Conservation (phyloP, 1,139 yeast genomes). For the Kodamaea sp. region DNA sequence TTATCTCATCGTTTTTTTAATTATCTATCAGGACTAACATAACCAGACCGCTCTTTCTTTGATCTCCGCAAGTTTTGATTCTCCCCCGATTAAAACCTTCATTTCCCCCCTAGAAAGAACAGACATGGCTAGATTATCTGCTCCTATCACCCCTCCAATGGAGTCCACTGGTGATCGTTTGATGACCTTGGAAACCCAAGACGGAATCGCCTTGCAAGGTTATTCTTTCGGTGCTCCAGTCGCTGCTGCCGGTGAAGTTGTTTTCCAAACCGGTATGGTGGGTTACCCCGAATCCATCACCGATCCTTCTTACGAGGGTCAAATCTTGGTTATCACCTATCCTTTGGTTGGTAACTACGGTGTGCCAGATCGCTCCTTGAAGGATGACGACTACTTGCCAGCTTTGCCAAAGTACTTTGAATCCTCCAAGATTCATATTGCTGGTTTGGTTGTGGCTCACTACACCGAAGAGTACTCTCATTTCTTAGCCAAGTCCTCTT, state of each 20-base stretch:
- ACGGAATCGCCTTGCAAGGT: slow-evolving; percentile 89
- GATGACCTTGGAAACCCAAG: slow-evolving; percentile 89
- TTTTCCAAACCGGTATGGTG: slow-evolving; percentile 99
- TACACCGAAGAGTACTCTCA: slow-evolving; percentile 97
- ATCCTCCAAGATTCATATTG: slow-evolving; percentile 86
- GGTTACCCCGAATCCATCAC: slow-evolving; percentile 99
- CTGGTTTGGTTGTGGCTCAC: slow-evolving; percentile 96
- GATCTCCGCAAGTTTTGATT: slow-evolving; percentile 3
- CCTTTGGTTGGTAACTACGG: slow-evolving; percentile 99
- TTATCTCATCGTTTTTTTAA: too few species aligned
- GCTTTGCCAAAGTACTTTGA: slow-evolving; percentile 90
- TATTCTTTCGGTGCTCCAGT: slow-evolving; percentile 95
- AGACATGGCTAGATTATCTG: slow-evolving; percentile 39
- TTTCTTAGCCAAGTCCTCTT: slow-evolving; percentile 85
- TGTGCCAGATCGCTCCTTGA: slow-evolving; percentile 85
- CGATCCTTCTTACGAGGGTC: slow-evolving; percentile 98
- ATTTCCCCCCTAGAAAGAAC: background rate
- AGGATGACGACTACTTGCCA: slow-evolving; percentile 71
- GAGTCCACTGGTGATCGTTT: slow-evolving; percentile 77
- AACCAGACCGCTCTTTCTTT: background rate
- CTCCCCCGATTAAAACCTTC: slow-evolving; percentile 2
- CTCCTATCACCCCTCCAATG: slow-evolving; percentile 89
- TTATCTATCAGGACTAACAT: background rate
- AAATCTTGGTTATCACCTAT: slow-evolving; percentile 92
- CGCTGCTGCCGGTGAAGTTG: slow-evolving; percentile 94